Evolutionary conservation across 2,329 filamentous ascomycete genomes (phyloP).

Genomic region (Setomelanomma holmii): DNA sequence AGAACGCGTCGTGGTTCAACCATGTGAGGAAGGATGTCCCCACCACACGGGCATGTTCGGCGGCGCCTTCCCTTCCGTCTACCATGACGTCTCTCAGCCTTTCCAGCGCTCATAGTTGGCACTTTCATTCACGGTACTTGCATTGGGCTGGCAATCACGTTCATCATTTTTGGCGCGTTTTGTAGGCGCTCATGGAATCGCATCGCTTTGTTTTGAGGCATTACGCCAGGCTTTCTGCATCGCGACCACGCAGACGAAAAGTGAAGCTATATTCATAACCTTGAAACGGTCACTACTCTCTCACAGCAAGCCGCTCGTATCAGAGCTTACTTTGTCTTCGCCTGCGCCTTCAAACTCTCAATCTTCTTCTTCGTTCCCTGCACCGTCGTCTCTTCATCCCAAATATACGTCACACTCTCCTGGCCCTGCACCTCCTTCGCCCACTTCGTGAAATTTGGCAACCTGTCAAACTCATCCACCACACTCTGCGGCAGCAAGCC

Average conservation of each 20-base stretch:
- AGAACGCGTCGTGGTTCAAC: conserved; percentile 40
- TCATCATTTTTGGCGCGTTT: not conserved
- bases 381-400: conserved; percentile 38
- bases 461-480: conserved; percentile 56
- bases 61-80: conserved; percentile 13
- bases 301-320: too few species aligned
- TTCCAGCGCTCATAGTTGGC: conserved; percentile 21
- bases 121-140: conserved; percentile 13
- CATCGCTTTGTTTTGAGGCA: conserved; percentile 3
- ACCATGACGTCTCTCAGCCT: conserved; percentile 8
- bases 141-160: conserved; percentile 4
- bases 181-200: not conserved
- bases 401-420: conserved; percentile 66
- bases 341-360: conserved; percentile 33
- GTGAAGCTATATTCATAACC: too few species aligned
- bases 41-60: not conserved
- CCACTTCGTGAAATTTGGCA: conserved; percentile 76
- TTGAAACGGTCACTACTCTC: not conserved
- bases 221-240: too few species aligned
- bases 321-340: conserved; percentile 23
- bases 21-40: conserved; percentile 16
- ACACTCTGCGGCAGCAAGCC: conserved; percentile 61
- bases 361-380: conserved; percentile 27
- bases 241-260: too few species aligned
- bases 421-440: conserved; percentile 65